A percentile compares a stretch with the other conserved stretches of the same genome.
Evolutionary conservation across 2,329 filamentous ascomycete genomes (phyloP).

Genomic region (Pestalotiopsis fici): DNA sequence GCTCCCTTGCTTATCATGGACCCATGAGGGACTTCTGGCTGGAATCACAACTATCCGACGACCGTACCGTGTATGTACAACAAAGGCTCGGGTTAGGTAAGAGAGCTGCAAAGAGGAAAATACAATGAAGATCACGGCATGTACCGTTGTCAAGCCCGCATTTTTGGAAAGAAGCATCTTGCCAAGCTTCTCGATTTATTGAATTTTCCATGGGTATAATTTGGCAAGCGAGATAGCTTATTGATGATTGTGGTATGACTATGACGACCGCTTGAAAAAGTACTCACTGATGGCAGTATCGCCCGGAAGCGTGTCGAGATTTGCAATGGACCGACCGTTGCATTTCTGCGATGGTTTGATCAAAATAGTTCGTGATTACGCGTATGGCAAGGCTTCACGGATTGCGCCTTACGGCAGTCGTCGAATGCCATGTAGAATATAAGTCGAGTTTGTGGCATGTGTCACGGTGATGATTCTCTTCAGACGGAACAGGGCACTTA

Average conservation of each 20-base stretch:
- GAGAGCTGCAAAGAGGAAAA: not conserved
- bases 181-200: constrained; percentile 1
- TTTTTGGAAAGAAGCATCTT: not conserved
- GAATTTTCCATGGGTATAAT: not conserved
- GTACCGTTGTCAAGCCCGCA: not conserved
- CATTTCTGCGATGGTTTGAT: not conserved
- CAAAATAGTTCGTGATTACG: not conserved
- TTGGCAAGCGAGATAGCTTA: not conserved
- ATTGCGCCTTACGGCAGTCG: not conserved
- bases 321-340: not conserved
- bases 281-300: not conserved
- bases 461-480: not conserved
- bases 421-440: not conserved
- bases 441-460: not conserved
- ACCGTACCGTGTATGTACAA: not conserved
- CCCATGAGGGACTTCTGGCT: not conserved
- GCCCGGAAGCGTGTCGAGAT: not conserved
- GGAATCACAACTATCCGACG: not conserved
- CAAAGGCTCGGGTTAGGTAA: not conserved
- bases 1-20: not conserved
- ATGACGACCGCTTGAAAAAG: not conserved
- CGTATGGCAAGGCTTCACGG: not conserved
- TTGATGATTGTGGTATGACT: not conserved
- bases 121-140: not conserved
- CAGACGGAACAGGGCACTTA: not conserved